phyloP scores from a whole-genome alignment of 2,329 filamentous ascomycete species.

The Fonsecaea nubica region DNA sequence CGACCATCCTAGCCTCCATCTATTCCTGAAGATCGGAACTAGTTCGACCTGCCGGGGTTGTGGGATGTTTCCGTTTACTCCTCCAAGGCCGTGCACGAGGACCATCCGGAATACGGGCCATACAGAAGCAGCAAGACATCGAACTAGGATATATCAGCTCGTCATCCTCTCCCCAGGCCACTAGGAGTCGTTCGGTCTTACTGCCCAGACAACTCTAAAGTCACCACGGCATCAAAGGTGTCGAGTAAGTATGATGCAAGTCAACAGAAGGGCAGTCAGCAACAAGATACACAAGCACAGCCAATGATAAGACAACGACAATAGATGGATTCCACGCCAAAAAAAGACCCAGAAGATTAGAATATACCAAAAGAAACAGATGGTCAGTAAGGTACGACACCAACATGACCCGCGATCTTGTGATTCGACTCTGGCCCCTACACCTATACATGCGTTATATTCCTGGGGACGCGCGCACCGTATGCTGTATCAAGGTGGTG shows the following conservation, averaged over 20 bases:
- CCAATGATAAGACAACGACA: too few species aligned
- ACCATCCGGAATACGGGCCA: not conserved
- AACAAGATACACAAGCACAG: not conserved
- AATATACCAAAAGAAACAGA: too few species aligned
- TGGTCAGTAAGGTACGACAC: too few species aligned
- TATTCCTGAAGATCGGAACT: not conserved
- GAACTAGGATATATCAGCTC: not conserved
- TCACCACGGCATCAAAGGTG: not conserved
- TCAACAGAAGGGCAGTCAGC: not conserved
- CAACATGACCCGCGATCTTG: too few species aligned
- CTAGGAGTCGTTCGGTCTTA: not conserved
- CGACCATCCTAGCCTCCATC: not conserved
- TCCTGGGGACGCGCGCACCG: not conserved
- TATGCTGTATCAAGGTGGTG: not conserved
- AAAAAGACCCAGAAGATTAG: too few species aligned
- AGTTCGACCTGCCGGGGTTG: not conserved
- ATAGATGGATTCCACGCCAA: too few species aligned
- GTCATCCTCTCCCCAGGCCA: not conserved
- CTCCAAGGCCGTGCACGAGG: not conserved
- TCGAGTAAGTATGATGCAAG: not conserved
- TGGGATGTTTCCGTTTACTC: not conserved
- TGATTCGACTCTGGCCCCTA: too few species aligned
- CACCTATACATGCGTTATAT: too few species aligned
- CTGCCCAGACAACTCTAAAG: constrained; percentile 1
- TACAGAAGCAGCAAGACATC: not conserved